Evolutionary conservation across 805 yeast species (phyloP).

Genomic region (Starmerella vaccinii): DNA sequence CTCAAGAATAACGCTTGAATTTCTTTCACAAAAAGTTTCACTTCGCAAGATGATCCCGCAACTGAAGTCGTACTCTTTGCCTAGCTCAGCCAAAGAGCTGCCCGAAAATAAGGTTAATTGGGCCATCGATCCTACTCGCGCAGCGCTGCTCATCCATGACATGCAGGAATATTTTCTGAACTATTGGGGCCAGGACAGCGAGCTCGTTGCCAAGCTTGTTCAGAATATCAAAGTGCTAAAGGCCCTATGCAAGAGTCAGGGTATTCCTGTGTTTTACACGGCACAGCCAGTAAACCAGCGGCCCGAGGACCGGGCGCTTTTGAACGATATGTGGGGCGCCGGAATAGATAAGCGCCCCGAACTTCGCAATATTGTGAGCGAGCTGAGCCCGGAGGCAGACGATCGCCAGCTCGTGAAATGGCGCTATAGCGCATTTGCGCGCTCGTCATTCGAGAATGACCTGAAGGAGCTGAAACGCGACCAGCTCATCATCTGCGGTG

Average conservation of each 20-base stretch:
- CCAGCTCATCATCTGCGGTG: constrained; percentile 18
- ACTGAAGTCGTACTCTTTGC: constrained; percentile 8
- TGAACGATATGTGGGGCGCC: constrained; percentile 18
- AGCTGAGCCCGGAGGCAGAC: constrained; percentile 11
- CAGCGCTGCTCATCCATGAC: constrained; percentile 18
- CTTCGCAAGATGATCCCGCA: constrained; percentile 14
- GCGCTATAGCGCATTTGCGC: constrained; percentile 18
- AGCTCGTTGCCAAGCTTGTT: constrained; percentile 8
- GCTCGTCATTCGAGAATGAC: constrained; percentile 5
- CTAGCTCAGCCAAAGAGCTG: not conserved
- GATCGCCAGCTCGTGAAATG: constrained; percentile 14
- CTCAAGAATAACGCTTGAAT: not conserved
- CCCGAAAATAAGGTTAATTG: constrained; percentile 15
- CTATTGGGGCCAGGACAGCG: constrained; percentile 17
- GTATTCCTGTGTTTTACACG: constrained; percentile 19
- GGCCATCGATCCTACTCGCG: constrained; percentile 14
- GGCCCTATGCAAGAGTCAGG: constrained; percentile 10
- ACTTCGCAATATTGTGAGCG: constrained; percentile 2
- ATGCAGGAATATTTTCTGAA: constrained; percentile 20
- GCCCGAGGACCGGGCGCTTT: constrained; percentile 15
- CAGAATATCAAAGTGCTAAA: constrained; percentile 4
- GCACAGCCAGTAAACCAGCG: constrained; percentile 17
- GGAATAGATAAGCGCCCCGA: constrained; percentile 14
- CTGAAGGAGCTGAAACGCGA: constrained; percentile 10
- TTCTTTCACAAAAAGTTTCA: not conserved